Base-by-base conservation (phyloP, 202 grass and related monocot genomes). In the Schoenoplectus tabernaemontani region DNA sequence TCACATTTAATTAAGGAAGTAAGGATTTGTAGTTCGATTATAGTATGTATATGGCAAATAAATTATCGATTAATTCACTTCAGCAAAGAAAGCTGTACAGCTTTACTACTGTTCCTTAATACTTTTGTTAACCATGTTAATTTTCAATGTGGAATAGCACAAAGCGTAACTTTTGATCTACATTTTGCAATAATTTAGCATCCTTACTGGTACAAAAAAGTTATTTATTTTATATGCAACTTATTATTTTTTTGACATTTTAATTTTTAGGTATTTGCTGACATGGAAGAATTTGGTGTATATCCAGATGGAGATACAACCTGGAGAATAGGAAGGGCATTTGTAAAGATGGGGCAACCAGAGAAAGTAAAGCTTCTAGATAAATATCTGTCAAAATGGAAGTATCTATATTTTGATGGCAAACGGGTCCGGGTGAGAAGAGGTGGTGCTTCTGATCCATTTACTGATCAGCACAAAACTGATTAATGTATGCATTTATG, bases 381-480 rank as follows among this genome's bases (percentile, higher is more conserved):
- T 50, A 99, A 89, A 82, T 85, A 95, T 84, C 84, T 88, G 85
- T 89, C 83, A 5, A 95, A 88, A 19, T 95, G 82, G 85, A 95
- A 92, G 79, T 88, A 95, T 81, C 81, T 95, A 37, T 86, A 95
- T 69, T 95, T 99, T 78, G 91, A 92, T 0, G 90, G 96, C 5
- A 89, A 99, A 60, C 85, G 82, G 0, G 88, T 89, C 54, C 62
- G 83, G 43, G 87, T 95, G 59, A 64, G 41, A 57, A 83, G 87
- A 77, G 82, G 79, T 7, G 87, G 87, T 0, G 15, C 26, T 17
- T 74, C 70, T 36, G 70, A 74, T 74, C 46, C 70, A 54, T 74
- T 34, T 74, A 26, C 46, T 1, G 4, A 74, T 54, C 13, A 33
- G 13, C 26, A 30, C 5, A 47, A 74, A 74, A 9, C 11, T 9